phyloP scores from a whole-genome alignment of 2,329 filamentous ascomycete genomes.

The Hansfordia pulvinata region DNA sequence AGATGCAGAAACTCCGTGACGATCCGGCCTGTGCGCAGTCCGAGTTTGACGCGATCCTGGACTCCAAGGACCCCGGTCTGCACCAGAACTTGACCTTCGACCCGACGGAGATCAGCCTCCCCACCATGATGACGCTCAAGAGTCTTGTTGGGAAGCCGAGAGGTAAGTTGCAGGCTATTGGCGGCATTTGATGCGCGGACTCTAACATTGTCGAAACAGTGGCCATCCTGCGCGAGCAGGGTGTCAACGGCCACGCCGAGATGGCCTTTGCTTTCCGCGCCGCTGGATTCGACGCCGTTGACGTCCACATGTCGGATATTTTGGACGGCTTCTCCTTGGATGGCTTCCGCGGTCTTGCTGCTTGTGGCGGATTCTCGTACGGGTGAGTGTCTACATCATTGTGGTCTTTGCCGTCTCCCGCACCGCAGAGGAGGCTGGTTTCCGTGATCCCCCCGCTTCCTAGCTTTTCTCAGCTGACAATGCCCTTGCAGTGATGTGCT shows the following conservation, averaged over 20 bases:
- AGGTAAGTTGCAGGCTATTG: no score
- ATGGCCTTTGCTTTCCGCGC: conserved; percentile 94
- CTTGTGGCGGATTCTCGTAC: conserved; percentile 95
- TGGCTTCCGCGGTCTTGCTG: conserved; percentile 77
- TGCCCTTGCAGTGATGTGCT: conserved; percentile 47
- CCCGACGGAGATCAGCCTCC: conserved; percentile 63
- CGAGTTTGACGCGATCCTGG: conserved; percentile 63
- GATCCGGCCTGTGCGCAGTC: conserved; percentile 77
- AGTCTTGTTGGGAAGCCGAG: conserved; percentile 10
- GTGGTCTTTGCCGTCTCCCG: background rate
- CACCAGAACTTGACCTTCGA: conserved; percentile 73
- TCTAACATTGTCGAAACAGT: no score
- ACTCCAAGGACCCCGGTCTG: conserved; percentile 69
- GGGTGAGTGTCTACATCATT: conserved; percentile 39
- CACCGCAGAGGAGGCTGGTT: background rate
- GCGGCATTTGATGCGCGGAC: no score
- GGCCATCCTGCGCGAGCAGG: conserved; percentile 88
- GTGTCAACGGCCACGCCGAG: conserved; percentile 91
- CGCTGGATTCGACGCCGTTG: conserved; percentile 81
- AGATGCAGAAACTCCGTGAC: conserved; percentile 83
- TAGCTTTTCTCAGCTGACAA: no score
- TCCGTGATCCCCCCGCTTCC: no score
- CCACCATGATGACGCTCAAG: conserved; percentile 49
- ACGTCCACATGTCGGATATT: conserved; percentile 95
- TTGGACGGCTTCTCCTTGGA: conserved; percentile 66